Evolutionary conservation across 768 basidiomycete species (phyloP), one percentile per base, ranked within the genome.

Genomic region (Naematelia aurantialba): DNA sequence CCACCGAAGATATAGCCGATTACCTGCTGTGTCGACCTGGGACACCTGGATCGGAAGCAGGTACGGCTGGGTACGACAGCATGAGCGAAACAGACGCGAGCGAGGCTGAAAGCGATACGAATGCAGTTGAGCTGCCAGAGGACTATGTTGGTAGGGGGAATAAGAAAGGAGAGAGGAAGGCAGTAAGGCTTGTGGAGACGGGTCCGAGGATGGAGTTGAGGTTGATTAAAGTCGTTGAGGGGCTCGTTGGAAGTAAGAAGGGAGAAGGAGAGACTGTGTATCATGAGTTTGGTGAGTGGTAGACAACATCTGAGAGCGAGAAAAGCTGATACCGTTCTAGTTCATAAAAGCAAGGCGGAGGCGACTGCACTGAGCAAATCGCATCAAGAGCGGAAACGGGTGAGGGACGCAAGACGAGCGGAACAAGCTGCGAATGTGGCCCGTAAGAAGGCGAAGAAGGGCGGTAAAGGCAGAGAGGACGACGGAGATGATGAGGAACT

Each of bases 121-220:
- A 79, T 45, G 74, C 73, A 11, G 85, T 99, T 0, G 84, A 86
- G 60, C 79, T 99, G 49, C 90, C 91, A 26, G 88, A 86, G 60
- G 91, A 98, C 75, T 98, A 98, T 73, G 89, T 96, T 45, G 94
- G 94, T 24, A 79, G 93, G 72, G 93, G 92, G 65, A 99, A 97
- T 75, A 88, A 85, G 75, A 89, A 87, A 75, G 94, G 91, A 0
- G 87, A 89, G 72, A 85, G 87, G 79, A 85, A 90, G 65, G 94
- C 96, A 4, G 90, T 99, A 11, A 82, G 86, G 66, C 80, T 99
- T 53, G 89, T 94, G 55, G 96, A 99, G 78, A 84, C 97, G 45
- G 96, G 96, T 1, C 96, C 96, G 42, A 81, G 96, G 72, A 87
- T 99, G 85, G 96, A 99, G 78, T 79, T 98, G 66, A 83, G 84